Evolutionary conservation across 208 protist species (phyloP).

Genomic region (Spongospora subterranea): DNA sequence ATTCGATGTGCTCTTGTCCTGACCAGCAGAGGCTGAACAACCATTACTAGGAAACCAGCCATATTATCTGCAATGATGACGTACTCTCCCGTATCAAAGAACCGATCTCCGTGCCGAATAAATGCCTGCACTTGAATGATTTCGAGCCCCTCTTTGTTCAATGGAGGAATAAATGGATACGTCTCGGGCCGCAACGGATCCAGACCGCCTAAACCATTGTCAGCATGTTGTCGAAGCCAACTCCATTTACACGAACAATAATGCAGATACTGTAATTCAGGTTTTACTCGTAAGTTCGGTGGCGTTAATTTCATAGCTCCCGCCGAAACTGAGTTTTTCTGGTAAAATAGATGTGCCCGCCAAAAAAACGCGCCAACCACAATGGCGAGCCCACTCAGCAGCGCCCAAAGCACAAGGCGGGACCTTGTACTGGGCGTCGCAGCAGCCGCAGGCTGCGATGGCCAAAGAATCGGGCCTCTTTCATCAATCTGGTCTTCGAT

Average conservation of each 20-base stretch:
- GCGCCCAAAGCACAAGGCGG: too few species aligned
- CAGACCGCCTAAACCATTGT: conserved; percentile 12
- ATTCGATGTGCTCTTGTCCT: not conserved
- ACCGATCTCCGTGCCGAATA: conserved; percentile 10
- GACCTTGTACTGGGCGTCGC: too few species aligned
- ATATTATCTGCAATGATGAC: not conserved
- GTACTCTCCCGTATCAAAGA: not conserved
- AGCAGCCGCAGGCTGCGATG: too few species aligned
- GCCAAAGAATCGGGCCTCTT: too few species aligned
- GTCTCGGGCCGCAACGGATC: not conserved
- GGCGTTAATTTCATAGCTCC: too few species aligned
- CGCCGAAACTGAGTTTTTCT: too few species aligned
- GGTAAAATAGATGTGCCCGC: too few species aligned
- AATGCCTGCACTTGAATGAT: conserved; percentile 37
- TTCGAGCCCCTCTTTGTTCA: not conserved
- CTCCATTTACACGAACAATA: not conserved
- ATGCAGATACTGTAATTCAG: not conserved
- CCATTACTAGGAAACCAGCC: not conserved
- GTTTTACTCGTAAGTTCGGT: not conserved
- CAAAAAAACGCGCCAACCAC: too few species aligned
- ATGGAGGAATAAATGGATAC: not conserved
- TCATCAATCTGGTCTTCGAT: too few species aligned
- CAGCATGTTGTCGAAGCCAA: not conserved
- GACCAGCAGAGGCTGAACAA: conserved; percentile 2
- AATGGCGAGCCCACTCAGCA: too few species aligned